A percentile compares a stretch with the other conserved stretches of the same genome.
These are phyloP conservation scores for Sclerotinia nivalis DNA, from an alignment of 2,329 filamentous ascomycete genomes.

Conservation along the genomic window DNA sequence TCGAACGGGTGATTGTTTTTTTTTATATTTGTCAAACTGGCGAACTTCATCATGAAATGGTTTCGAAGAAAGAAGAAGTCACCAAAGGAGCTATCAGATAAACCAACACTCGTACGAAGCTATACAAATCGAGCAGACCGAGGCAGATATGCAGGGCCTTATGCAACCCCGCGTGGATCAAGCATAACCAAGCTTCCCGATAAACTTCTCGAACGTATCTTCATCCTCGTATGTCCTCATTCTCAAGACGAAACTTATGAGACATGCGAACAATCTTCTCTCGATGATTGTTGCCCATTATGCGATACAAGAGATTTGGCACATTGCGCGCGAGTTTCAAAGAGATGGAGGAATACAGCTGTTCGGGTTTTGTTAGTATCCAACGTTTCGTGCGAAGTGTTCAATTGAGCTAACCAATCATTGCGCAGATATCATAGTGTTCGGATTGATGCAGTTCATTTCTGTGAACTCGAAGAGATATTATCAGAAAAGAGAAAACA, in stretches of 20 bases:
- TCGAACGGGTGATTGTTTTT: neutral
- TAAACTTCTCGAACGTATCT: constrained; percentile 73
- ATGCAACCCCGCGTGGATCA: constrained; percentile 24
- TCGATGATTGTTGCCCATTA: constrained; percentile 83
- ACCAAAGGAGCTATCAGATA: constrained; percentile 6
- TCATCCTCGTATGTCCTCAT: constrained; percentile 82
- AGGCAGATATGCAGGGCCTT: constrained; percentile 15
- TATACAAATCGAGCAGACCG: constrained; percentile 12
- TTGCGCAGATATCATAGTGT: constrained; percentile 75
- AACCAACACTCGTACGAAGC: constrained; percentile 15
- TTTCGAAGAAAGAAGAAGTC: constrained; percentile 24
- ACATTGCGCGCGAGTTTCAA: constrained; percentile 73
- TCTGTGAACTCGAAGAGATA: constrained; percentile 83
- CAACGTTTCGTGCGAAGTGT: neutral
- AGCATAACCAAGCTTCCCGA: constrained; percentile 55
- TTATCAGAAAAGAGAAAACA: constrained; percentile 78
- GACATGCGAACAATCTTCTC: constrained; percentile 76
- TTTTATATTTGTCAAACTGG: constrained; percentile 13
- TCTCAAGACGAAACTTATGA: constrained; percentile 74
- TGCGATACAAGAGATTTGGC: constrained; percentile 89
- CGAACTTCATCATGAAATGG: constrained; percentile 23
- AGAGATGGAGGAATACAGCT: constrained; percentile 64
- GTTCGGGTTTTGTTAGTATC: constrained; percentile 60
- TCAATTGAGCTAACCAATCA: constrained; percentile 19
- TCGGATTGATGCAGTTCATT: constrained; percentile 91